Percentiles rank a stretch among this genome's conserved stretches.
These are phyloP conservation scores for Podospora fimiseda DNA, from an alignment of 495 filamentous ascomycete genomes.

Conservation along the genomic window DNA sequence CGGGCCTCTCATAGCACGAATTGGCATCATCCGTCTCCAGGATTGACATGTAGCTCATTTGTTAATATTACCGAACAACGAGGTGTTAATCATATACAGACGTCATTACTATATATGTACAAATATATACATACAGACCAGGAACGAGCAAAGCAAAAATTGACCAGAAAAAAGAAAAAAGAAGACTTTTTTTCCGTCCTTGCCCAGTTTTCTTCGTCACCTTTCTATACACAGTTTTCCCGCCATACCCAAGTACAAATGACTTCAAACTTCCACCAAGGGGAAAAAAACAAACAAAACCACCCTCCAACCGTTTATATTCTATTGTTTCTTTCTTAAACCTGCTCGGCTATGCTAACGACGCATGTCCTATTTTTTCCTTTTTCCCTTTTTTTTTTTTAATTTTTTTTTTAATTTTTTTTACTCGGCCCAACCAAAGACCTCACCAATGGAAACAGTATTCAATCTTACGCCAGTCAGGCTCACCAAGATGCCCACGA, in stretches of 20 bases:
- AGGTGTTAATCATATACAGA: neutral
- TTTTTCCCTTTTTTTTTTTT: neutral
- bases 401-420: neutral
- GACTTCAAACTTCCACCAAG: too few species aligned
- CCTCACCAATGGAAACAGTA: constrained; percentile 68
- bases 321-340: neutral
- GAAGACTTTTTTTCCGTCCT: neutral
- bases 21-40: too few species aligned
- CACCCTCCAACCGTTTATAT: neutral
- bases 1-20: too few species aligned
- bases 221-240: too few species aligned
- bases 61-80: neutral
- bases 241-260: too few species aligned
- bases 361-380: too few species aligned
- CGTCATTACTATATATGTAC: neutral
- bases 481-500: constrained; percentile 61
- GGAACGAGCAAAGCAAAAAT: too few species aligned
- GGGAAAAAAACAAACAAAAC: neutral
- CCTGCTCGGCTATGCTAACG: neutral
- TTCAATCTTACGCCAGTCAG: constrained; percentile 67
- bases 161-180: neutral
- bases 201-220: too few species aligned
- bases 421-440: constrained; percentile 73
- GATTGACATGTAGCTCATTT: too few species aligned
- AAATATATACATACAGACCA: neutral